A percentile compares a stretch with the other conserved stretches of the same genome.
Conservation (phyloP, 164 flowering plant species). For the Protea cynaroides region DNA sequence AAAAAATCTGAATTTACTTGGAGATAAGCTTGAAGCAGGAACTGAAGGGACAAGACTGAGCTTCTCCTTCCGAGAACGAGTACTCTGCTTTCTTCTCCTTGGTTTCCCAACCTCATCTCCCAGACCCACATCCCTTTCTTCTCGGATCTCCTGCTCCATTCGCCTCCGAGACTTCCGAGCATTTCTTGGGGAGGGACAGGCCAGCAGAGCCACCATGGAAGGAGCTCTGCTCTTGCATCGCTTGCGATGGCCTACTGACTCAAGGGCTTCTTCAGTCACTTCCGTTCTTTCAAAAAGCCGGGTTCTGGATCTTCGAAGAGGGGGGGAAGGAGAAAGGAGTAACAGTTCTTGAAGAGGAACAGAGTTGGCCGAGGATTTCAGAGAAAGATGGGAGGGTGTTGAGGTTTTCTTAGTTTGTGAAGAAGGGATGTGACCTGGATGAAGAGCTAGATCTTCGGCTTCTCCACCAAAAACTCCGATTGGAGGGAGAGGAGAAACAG, state of each 20-base stretch:
- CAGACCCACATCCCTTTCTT: conserved; percentile 48
- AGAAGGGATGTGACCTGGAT: conserved; percentile 24
- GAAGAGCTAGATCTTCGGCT: conserved; percentile 10
- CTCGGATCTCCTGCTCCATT: conserved; percentile 41
- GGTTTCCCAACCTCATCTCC: conserved; percentile 52
- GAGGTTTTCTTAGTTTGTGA: conserved; percentile 11
- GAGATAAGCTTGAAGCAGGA: conserved; percentile 32
- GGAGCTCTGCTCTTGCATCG: conserved; percentile 39
- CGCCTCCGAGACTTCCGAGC: conserved; percentile 44
- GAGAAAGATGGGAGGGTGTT: conserved; percentile 18
- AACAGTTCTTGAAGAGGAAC: conserved; percentile 51
- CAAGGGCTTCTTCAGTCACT: conserved; percentile 35
- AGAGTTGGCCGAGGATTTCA: conserved; percentile 16
- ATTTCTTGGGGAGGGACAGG: conserved; percentile 58
- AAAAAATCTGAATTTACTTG: conserved; percentile 28
- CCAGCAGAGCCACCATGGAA: conserved; percentile 30
- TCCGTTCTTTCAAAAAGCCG: conserved; percentile 46
- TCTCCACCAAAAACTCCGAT: conserved; percentile 11
- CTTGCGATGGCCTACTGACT: conserved; percentile 31
- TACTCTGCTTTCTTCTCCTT: conserved; percentile 44
- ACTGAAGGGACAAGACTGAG: conserved; percentile 24
- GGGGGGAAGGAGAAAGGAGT: conserved; percentile 63
- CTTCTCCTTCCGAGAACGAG: conserved; percentile 52
- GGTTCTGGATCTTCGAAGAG: conserved; percentile 40
- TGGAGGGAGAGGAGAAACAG: conserved; percentile 42